A percentile compares a stretch with the other conserved stretches of the same genome.
Evolutionary conservation across 2,329 filamentous ascomycete species (phyloP).

Genomic region (Xylariaceae sp.): DNA sequence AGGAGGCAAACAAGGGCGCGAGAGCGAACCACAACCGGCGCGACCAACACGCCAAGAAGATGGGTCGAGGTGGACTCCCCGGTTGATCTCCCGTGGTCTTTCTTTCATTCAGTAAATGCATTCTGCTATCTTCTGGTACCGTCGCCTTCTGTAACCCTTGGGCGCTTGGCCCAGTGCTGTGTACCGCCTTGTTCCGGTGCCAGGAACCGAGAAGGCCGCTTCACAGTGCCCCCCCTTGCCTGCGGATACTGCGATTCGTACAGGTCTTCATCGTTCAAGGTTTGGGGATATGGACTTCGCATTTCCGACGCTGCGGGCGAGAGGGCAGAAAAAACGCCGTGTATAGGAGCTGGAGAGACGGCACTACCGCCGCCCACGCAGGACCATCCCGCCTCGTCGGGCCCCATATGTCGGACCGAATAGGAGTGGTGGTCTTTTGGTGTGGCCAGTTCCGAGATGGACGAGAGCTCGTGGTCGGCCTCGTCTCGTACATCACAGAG

Average conservation of each 20-base stretch:
- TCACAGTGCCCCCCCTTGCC: conserved; percentile 13
- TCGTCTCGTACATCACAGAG: conserved; percentile 25
- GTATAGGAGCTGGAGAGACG: conserved; percentile 25
- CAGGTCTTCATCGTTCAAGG: conserved; percentile 33
- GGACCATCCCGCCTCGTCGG: conserved; percentile 32
- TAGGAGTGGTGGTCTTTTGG: conserved; percentile 33
- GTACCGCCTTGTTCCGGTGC: conserved; percentile 17
- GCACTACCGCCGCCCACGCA: conserved; percentile 30
- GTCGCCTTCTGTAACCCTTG: conserved; percentile 18
- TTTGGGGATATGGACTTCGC: conserved; percentile 36
- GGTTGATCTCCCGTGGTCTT: conserved; percentile 15
- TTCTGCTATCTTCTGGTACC: background rate
- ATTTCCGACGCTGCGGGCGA: conserved; percentile 30
- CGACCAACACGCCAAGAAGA: conserved; percentile 62
- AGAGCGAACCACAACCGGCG: conserved; percentile 82
- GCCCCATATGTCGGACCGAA: conserved; percentile 30
- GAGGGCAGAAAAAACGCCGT: conserved; percentile 21
- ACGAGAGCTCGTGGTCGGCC: conserved; percentile 35
- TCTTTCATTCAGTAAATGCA: background rate
- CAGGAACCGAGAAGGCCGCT: conserved; percentile 20
- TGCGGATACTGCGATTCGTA: conserved; percentile 21
- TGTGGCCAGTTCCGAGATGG: conserved; percentile 40
- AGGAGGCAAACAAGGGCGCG: conserved; percentile 77
- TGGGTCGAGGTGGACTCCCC: conserved; percentile 48
- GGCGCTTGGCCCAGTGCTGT: conserved; percentile 23